phyloP scores from a whole-genome alignment of 2,329 filamentous ascomycete genomes.

The Penicillium fuscoglaucum region DNA sequence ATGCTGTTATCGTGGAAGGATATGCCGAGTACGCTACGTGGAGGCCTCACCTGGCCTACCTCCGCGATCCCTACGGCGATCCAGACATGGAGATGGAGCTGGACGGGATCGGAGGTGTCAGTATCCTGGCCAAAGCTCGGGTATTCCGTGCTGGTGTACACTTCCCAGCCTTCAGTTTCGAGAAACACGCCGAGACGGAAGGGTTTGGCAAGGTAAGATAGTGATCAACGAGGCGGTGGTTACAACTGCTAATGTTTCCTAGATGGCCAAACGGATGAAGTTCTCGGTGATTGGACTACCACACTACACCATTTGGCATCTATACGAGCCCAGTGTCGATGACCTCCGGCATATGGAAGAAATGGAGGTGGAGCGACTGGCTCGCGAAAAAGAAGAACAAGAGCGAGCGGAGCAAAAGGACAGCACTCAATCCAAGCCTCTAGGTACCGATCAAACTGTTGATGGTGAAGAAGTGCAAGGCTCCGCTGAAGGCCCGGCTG shows the following conservation, averaged over 20 bases:
- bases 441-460: constrained; percentile 29
- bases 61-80: constrained; percentile 94
- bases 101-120: constrained; percentile 95
- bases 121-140: constrained; percentile 91
- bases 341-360: constrained; percentile 98
- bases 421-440: constrained; percentile 66
- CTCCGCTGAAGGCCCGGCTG: constrained; percentile 25
- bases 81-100: constrained; percentile 99
- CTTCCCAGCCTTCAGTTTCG: constrained; percentile 97
- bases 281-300: constrained; percentile 94
- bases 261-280: constrained; percentile 97
- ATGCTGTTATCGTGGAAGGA: constrained; percentile 97
- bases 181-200: constrained; percentile 98
- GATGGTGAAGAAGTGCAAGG: constrained; percentile 21
- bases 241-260: constrained; percentile 19
- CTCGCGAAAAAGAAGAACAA: constrained; percentile 76
- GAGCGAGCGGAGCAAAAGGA: constrained; percentile 70
- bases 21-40: constrained; percentile 99
- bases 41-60: constrained; percentile 93
- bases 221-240: not conserved
- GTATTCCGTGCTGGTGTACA: constrained; percentile 95
- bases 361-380: constrained; percentile 85
- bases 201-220: constrained; percentile 87
- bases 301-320: constrained; percentile 98
- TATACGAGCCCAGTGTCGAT: constrained; percentile 98